Evolutionary conservation across 75 land plant species (phyloP), one percentile per base, ranked within the genome.

Genomic region (Pinus albicaulis): DNA sequence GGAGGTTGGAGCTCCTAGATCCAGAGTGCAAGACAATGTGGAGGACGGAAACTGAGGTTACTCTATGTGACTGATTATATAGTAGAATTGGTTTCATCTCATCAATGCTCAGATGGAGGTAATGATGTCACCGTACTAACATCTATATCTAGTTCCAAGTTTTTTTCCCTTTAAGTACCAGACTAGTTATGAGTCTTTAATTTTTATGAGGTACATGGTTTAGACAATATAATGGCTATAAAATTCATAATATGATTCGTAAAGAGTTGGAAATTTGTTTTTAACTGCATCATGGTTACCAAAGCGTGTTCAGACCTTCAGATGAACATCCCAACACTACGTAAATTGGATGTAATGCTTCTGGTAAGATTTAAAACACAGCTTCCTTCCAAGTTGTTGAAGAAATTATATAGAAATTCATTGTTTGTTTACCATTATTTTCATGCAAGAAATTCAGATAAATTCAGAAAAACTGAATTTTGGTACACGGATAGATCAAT

Each of bases 271-370:
- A 55, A 26, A n/a, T 19, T 70, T 19, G 22, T 6, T 78, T 41
- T 73, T 77, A 31, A 78, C 71, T 77, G 93, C 98, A 84, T 96
- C 3, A 93, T 96, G 99, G 76, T 87, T 20, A 86, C 91, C 10
- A 75, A 78, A 59, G 91, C 88, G 25, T 86, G 99, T 24, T 85
- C 76, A 28, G 97, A 96, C 80, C 87, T 96, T 72, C 94, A 60
- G 7, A 84, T 92, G 81, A 93, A 96, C 75, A 90, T 96, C 22
- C 97, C 99, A n/a, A 98, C 94, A 4, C 76, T 96, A 36, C 89
- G 92, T 53, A 94, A 93, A 73, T 91, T 96, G 74, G 97, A 96
- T 74, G 83, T 88, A 13, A 92, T 93, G 97, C 86, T 96, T 13
- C 65, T 96, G 74, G 97, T 96, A 82, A 72, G 83, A 48, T 68